These are phyloP conservation scores for Blumeria graminis DNA, from an alignment of 2,329 filamentous ascomycete species.

Conservation along the genomic window DNA sequence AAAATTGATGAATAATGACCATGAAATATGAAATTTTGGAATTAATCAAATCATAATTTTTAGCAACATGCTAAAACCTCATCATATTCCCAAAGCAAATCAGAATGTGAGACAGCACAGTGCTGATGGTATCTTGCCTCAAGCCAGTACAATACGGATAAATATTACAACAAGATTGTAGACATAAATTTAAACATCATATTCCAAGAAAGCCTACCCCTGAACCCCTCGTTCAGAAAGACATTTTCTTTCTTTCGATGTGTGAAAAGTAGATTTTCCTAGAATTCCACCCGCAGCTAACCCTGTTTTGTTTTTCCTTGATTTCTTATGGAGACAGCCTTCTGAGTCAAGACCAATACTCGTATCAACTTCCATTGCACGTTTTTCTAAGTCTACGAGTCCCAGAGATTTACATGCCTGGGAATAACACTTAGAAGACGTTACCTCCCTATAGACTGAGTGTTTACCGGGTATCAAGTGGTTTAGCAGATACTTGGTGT, in stretches of 20 bases:
- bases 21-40: no score
- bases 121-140: no score
- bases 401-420: constrained; percentile 42
- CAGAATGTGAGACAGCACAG: no score
- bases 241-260: neutral
- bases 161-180: no score
- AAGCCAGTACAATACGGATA: no score
- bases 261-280: constrained; percentile 10
- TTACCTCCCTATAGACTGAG: constrained; percentile 34
- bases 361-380: constrained; percentile 39
- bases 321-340: constrained; percentile 5
- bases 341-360: constrained; percentile 11
- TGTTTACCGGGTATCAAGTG: constrained; percentile 71
- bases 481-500: constrained; percentile 75
- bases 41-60: no score
- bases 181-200: no score
- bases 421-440: constrained; percentile 43
- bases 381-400: constrained; percentile 35
- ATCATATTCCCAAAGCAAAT: no score
- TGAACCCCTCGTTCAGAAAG: neutral
- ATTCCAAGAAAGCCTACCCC: neutral
- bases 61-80: no score
- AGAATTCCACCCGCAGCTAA: constrained; percentile 25
- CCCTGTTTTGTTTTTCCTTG: constrained; percentile 15
- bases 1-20: neutral